phyloP scores from a whole-genome alignment of 2,329 filamentous ascomycete species.

The Pseudogymnoascus sp. region DNA sequence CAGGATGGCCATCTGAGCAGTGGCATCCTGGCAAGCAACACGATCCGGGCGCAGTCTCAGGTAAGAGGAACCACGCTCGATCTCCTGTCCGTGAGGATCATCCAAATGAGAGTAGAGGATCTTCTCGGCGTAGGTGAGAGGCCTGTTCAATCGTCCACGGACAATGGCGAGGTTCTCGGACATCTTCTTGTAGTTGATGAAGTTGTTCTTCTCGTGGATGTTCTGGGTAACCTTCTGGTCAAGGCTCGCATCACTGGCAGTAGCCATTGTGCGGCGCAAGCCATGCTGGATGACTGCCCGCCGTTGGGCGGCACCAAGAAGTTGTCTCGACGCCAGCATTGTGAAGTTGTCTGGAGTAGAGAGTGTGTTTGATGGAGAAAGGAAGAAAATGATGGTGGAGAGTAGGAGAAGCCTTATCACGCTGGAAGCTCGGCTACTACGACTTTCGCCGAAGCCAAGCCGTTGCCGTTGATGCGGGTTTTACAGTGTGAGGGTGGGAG shows the following conservation, averaged over 20 bases:
- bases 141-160: conserved; percentile 79
- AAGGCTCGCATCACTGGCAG: conserved; percentile 75
- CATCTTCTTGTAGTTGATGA: conserved; percentile 99
- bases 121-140: conserved; percentile 95
- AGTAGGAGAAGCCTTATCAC: conserved; percentile 10
- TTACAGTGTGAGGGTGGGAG: not conserved
- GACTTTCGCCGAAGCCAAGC: conserved; percentile 9
- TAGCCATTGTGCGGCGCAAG: conserved; percentile 66
- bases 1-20: conserved; percentile 97
- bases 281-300: conserved; percentile 52
- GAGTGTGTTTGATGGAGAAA: conserved; percentile 14
- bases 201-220: conserved; percentile 92
- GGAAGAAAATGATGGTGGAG: conserved; percentile 7
- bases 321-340: conserved; percentile 66
- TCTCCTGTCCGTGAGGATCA: conserved; percentile 91
- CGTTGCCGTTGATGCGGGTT: conserved; percentile 10
- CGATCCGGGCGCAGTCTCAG: conserved; percentile 94
- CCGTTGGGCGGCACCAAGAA: conserved; percentile 58
- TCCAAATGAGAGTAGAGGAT: conserved; percentile 98
- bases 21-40: conserved; percentile 98
- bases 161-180: conserved; percentile 93
- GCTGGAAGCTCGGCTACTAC: conserved; percentile 10
- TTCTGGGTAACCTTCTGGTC: conserved; percentile 97
- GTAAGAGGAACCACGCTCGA: conserved; percentile 91
- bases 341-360: conserved; percentile 28